A percentile compares a stretch with the other conserved stretches of the same genome.
Evolutionary conservation across 805 yeast genomes (phyloP).

Genomic region (Metschnikowia chrysomelidarum): DNA sequence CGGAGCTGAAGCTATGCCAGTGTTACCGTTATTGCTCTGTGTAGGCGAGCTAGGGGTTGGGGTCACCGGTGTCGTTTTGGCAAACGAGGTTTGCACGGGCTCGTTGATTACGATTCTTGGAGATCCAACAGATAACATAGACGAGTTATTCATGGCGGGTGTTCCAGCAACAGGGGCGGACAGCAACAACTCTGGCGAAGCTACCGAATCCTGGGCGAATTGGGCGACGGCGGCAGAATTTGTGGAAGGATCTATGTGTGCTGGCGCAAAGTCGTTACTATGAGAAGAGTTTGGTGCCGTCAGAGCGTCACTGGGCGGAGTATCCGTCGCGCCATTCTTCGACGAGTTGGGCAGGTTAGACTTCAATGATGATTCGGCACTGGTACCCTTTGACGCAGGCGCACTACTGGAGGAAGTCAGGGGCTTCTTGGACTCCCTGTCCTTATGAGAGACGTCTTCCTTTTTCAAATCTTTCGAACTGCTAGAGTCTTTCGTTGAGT

Average conservation of each 20-base stretch:
- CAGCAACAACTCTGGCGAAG: no score
- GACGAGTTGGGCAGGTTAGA: constrained; percentile 36
- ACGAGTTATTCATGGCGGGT: background rate
- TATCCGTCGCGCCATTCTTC: constrained; percentile 19
- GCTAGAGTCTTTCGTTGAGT: constrained; percentile 33
- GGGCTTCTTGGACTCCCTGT: constrained; percentile 8
- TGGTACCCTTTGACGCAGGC: constrained; percentile 13
- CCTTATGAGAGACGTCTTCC: constrained; percentile 7
- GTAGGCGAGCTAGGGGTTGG: constrained; percentile 20
- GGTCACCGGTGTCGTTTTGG: constrained; percentile 18
- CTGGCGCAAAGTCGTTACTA: background rate
- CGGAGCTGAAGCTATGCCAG: constrained; percentile 6
- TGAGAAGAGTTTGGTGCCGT: background rate
- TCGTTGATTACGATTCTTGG: constrained; percentile 21
- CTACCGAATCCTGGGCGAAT: constrained; percentile 7
- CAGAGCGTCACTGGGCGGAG: constrained; percentile 3
- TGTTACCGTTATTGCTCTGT: background rate
- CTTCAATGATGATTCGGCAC: constrained; percentile 25
- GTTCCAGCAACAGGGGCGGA: constrained; percentile 27
- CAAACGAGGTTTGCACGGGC: constrained; percentile 16
- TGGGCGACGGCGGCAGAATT: constrained; percentile 8
- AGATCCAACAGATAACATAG: constrained; percentile 7
- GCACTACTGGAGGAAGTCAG: constrained; percentile 8
- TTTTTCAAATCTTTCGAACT: constrained; percentile 23
- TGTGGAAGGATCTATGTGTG: constrained; percentile 1